Base-by-base conservation (phyloP, 176 grass and related monocot genomes). In the Bromus sterilis region DNA sequence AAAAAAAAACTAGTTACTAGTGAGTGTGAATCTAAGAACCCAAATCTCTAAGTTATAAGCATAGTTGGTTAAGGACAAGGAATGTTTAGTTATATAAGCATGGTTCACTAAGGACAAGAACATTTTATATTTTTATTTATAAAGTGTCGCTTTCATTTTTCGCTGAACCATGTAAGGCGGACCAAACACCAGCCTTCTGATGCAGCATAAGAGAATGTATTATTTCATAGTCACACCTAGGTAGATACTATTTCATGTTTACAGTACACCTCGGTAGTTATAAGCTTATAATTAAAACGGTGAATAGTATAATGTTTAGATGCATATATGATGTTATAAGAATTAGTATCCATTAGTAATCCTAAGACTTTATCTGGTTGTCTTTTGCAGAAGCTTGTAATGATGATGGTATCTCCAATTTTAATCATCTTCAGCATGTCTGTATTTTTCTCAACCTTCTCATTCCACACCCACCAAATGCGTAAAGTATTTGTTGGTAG, bases 401-500 rank as follows among this genome's bases (percentile, higher is more conserved):
- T 87, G 25, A 29, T 90, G 48, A 80, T 95, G 85, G 49, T 81
- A 33, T 48, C 68, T 26, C 79, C 83, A 29, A 41, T 86, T 74
- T 26, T 90, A 40, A 56, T 42, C 18, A 30, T 92, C 57, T 80
- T 95, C 48, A 71, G 65, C 7, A 34, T 68, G 23, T 85, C 87
- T 51, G 85, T 84, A 33, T 77, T 83, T 72, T 40, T 88, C 26
- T 88, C 93, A 39, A 92, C 18, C 11, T 90, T 81, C 32, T n/a
- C 33, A n/a, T 55, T 89, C 15, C 82, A 92, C 58, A 78, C 49
- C 40, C 90, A 91, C 43, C 83, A 65, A 9, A 76, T 77, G 58
- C 79, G 93, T n/a, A 93, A 97, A 62, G 56, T 85, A 69, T 84
- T 93, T 79, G 88, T 91, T 21, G 90, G 93, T 16, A 91, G 88